These are phyloP conservation scores for Salix caprea DNA, from an alignment of 345 rosid species.

Conservation along the genomic window DNA sequence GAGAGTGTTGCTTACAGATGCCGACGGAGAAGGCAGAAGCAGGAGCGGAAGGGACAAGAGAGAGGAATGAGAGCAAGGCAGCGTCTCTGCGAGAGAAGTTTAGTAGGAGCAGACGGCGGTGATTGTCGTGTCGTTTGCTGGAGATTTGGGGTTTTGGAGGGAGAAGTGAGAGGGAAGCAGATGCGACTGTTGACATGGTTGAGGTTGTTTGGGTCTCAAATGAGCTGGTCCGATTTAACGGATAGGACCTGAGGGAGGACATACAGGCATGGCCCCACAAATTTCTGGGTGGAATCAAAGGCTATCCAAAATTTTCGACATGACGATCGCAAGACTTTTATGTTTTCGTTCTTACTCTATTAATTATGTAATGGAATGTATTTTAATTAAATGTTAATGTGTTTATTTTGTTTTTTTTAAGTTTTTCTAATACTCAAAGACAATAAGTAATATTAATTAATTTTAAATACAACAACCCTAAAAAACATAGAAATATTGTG, in stretches of 20 bases:
- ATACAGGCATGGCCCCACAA: background rate
- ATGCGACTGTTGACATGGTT: constrained; percentile 26
- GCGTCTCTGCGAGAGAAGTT: constrained; percentile 51
- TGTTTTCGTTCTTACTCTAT: no score
- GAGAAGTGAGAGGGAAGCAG: constrained; percentile 19
- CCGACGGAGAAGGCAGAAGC: constrained; percentile 78
- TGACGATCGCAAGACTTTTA: background rate
- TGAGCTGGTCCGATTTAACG: background rate
- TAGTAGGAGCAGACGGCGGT: background rate
- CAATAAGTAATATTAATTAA: no score
- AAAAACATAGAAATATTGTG: no score
- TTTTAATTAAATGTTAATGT: no score
- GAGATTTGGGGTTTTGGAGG: constrained; percentile 29
- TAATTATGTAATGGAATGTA: no score
- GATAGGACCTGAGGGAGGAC: background rate
- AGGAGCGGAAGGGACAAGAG: constrained; percentile 36
- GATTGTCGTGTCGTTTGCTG: constrained; percentile 9
- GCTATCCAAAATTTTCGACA: background rate
- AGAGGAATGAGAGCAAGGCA: constrained; percentile 41
- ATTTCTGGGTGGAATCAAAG: background rate
- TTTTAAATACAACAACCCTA: no score
- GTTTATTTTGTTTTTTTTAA: no score
- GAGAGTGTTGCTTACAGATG: constrained; percentile 44
- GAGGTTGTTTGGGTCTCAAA: background rate
- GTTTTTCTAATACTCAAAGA: no score